Evolutionary conservation across 208 protist genomes (phyloP).

Genomic region (Trypanosomatidae sp.): DNA sequence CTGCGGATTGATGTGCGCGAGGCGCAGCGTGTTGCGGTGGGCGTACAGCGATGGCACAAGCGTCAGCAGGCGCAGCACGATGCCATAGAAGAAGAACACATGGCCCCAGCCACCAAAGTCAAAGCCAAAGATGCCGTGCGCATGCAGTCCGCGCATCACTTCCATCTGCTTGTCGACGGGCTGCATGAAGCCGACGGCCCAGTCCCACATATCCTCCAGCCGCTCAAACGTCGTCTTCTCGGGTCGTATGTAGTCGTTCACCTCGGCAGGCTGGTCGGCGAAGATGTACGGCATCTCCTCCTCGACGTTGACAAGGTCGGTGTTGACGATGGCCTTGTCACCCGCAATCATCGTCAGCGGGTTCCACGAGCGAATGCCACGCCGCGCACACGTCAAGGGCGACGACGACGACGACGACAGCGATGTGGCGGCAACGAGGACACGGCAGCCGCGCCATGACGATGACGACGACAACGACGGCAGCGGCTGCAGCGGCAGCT

Average conservation of each 20-base stretch:
- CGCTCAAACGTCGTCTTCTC: conserved; percentile 74
- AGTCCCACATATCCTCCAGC: conserved; percentile 82
- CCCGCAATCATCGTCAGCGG: neutral
- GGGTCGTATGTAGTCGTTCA: conserved; percentile 81
- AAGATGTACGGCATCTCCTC: conserved; percentile 83
- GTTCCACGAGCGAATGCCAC: no score
- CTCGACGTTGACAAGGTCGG: conserved; percentile 31
- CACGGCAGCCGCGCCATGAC: neutral
- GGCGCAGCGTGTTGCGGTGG: conserved; percentile 70
- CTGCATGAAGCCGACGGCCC: conserved; percentile 66
- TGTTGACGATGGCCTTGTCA: neutral
- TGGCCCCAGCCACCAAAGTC: conserved; percentile 68
- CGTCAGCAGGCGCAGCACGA: conserved; percentile 59
- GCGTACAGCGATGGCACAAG: conserved; percentile 67
- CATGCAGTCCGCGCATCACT: conserved; percentile 56
- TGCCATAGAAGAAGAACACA: conserved; percentile 74
- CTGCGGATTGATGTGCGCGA: conserved; percentile 60
- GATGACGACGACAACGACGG: no score
- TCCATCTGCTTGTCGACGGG: conserved; percentile 81
- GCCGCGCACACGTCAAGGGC: no score
- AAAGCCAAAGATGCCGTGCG: conserved; percentile 56
- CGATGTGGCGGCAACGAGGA: neutral
- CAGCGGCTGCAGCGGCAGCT: no score
- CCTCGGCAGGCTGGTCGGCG: conserved; percentile 58
- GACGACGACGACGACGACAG: neutral